These are phyloP conservation scores for Prunus persica DNA, from an alignment of 306 rosid species.

Conservation along the genomic window Prunus_persica_NCBIv2 NC_034014.1:30455001-30455500, in stretches of 20 bases:
- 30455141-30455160: neutral
- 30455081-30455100: neutral
- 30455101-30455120: neutral
- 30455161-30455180: neutral
- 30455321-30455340: conserved; percentile 25
- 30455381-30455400: conserved; percentile 84
- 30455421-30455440: neutral
- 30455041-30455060: neutral
- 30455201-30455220: neutral
- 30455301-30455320: conserved; percentile 23
- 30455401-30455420: conserved; percentile 42
- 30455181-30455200: neutral
- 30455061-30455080: neutral
- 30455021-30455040: neutral
- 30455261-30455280: conserved; percentile 24
- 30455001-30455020: too few species aligned
- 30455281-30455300: conserved; percentile 31
- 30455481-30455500: neutral
- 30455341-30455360: conserved; percentile 28
- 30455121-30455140: neutral
- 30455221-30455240: conserved; percentile 51
- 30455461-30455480: conserved; percentile 2
- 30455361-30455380: conserved; percentile 41
- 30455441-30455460: neutral
- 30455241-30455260: conserved; percentile 24